Evolutionary conservation across 768 basidiomycete species (phyloP).

Genomic region (Mycena belliarum): DNA sequence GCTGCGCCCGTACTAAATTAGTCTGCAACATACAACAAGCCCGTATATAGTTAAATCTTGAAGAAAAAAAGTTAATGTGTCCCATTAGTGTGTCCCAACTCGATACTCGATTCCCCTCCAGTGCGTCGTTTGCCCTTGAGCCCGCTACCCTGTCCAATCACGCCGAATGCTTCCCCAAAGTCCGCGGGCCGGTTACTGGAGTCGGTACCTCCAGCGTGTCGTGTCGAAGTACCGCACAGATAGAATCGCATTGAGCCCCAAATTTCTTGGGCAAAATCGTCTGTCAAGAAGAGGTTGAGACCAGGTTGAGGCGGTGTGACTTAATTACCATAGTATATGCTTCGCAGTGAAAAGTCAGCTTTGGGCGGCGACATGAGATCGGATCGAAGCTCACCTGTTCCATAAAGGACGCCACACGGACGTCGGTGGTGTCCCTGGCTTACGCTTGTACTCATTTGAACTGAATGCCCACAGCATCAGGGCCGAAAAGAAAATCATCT

Average conservation of each 20-base stretch:
- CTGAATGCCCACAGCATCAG: conserved; percentile 88
- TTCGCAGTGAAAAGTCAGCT: conserved; percentile 19
- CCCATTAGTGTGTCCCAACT: too few species aligned
- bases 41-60: too few species aligned
- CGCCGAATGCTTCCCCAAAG: conserved; percentile 27
- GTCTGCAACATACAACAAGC: too few species aligned
- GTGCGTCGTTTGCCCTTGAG: neutral
- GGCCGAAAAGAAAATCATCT: conserved; percentile 83
- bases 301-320: too few species aligned
- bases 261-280: conserved; percentile 41
- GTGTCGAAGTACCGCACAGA: conserved; percentile 23
- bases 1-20: too few species aligned
- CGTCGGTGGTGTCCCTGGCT: conserved; percentile 44
- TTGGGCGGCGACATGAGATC: conserved; percentile 19
- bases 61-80: too few species aligned
- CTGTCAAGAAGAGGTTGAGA: neutral
- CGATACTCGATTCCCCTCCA: neutral
- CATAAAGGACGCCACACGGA: conserved; percentile 69
- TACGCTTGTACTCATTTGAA: conserved; percentile 61
- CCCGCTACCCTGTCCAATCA: conserved; percentile 1
- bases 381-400: conserved; percentile 51
- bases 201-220: neutral
- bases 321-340: conserved; percentile 37
- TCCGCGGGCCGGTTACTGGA: conserved; percentile 12
- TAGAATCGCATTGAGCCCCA: conserved; percentile 52